Percentiles rank a stretch among this genome's conserved stretches.
phyloP scores from a whole-genome alignment of 148 eudicot genomes.

The Amaranthus hypochondriacus region DNA sequence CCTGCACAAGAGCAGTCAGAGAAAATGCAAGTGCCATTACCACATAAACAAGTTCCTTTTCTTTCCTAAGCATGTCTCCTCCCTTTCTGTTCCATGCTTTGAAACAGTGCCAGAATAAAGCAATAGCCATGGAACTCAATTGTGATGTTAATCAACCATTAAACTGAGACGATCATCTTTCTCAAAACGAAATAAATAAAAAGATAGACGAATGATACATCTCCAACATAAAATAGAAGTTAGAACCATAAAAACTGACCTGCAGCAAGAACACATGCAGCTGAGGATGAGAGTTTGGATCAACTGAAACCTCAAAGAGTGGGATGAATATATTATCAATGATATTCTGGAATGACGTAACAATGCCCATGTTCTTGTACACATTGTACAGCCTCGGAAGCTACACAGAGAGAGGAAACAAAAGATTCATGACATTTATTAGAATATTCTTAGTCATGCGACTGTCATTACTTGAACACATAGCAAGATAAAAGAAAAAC shows the following conservation, averaged over 20 bases:
- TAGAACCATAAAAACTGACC: constrained; percentile 30
- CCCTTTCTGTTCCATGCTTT: background rate
- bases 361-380: constrained; percentile 78
- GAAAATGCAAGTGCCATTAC: background rate
- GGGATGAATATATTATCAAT: constrained; percentile 72
- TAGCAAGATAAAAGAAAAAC: background rate
- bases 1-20: constrained; percentile 29
- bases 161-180: constrained; percentile 7
- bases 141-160: background rate
- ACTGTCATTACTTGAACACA: background rate
- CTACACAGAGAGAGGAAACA: constrained; percentile 25
- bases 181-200: background rate
- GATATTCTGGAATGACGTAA: constrained; percentile 73
- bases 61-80: background rate
- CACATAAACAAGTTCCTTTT: background rate
- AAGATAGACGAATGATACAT: background rate
- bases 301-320: constrained; percentile 72
- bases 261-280: constrained; percentile 66
- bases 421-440: background rate
- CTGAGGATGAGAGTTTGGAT: constrained; percentile 79
- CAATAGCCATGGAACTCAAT: background rate
- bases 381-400: constrained; percentile 74
- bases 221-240: background rate
- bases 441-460: background rate
- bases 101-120: background rate